Base-by-base conservation (phyloP, 805 yeast genomes). In the Trichomonascus vanleenenianus region DNA sequence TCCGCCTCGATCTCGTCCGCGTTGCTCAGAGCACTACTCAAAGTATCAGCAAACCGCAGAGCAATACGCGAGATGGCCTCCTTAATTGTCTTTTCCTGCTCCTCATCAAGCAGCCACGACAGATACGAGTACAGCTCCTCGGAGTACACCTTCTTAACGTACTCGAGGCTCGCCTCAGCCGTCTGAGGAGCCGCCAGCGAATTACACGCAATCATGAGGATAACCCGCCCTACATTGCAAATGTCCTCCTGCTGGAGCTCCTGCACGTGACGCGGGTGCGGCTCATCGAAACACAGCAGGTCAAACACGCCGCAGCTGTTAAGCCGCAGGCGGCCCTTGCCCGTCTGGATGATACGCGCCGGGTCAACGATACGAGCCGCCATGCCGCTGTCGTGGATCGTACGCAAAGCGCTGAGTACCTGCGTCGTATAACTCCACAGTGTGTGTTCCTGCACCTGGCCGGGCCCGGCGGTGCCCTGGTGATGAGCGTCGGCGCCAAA, bases 391-490 rank as follows among this genome's bases (percentile, higher is more conserved):
- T 70, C 67, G 66, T 91, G 97, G 11, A 83, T 72, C 3, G 75
- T 71, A n/a, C 71, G 64, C 19, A 86, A 58, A 0, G 89, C 96
- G 54, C 76, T 74, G 2, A 82, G 70, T 30, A 93, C 64, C 65
- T 93, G 97, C 14, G 81, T 73, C 43, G 84, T 62, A 55, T 87
- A 85, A 30, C 68, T 65, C 96, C 97, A 87, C 39, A 91, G 63
- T 9, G 76, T 58, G 7, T 77, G 75, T 58, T 82, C 88, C 0
- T 82, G 16, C 25, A 36, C 78, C 2, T 85, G 68, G 19, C 74
- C 50, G 11, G 36, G 31, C 25, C n/a, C n/a, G 18, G n/a, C n/a
- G n/a, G n/a, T 12, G 25, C 44, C 36, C 34, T 22, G 25, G 34
- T 9, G n/a, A 4, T 30, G 15, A 4, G 20, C 35, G 8, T 14